These are phyloP conservation scores for Leishmania tarentolae DNA, from an alignment of 208 protist genomes.

Conservation along the genomic window DNA sequence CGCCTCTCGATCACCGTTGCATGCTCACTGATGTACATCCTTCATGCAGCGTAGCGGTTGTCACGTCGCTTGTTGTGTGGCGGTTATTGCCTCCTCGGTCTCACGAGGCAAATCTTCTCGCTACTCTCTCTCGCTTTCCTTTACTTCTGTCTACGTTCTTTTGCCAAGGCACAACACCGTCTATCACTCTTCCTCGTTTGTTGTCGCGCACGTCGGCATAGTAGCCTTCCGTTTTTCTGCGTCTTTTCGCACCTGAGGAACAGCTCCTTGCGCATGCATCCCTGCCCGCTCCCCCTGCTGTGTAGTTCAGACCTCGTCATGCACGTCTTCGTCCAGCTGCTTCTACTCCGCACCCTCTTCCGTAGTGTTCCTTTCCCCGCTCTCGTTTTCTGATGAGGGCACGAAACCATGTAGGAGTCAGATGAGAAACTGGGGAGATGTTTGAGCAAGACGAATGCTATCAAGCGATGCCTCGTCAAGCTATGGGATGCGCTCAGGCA, in stretches of 20 bases:
- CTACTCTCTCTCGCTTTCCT: background rate
- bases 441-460: slow-evolving; percentile 44
- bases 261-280: background rate
- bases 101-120: background rate
- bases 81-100: background rate
- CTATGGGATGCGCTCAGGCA: slow-evolving; percentile 55
- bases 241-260: background rate
- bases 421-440: slow-evolving; percentile 54
- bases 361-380: background rate
- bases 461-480: slow-evolving; percentile 36
- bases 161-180: background rate
- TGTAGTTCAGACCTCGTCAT: background rate
- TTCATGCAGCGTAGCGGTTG: background rate
- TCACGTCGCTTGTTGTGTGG: background rate
- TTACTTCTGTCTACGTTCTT: background rate
- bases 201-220: background rate
- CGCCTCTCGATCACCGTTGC: background rate
- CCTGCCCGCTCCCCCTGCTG: background rate
- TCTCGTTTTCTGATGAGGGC: background rate
- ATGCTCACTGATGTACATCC: background rate
- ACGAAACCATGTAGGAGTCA: slow-evolving; percentile 7
- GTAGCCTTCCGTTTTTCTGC: background rate
- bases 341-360: background rate
- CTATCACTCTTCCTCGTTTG: background rate
- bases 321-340: background rate